These are phyloP conservation scores for Schizothecium vesticola DNA, from an alignment of 495 filamentous ascomycete species.

Conservation along the genomic window DNA sequence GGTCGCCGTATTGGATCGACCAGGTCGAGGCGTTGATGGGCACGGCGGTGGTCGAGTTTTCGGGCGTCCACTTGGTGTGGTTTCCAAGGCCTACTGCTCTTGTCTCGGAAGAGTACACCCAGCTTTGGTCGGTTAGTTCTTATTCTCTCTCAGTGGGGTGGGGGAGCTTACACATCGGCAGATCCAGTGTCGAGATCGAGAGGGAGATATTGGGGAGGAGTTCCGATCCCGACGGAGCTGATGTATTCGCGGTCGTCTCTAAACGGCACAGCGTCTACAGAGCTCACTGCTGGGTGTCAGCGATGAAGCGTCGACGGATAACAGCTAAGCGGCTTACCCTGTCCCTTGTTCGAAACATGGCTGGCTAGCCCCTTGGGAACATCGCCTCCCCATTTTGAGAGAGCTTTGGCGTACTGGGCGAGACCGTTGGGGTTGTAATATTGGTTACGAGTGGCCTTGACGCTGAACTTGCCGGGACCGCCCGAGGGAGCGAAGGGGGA, in stretches of 20 bases:
- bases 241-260: slow-evolving; percentile 57
- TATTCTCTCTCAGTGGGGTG: background rate
- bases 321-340: background rate
- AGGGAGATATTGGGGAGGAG: slow-evolving; percentile 58
- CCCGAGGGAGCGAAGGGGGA: background rate
- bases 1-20: slow-evolving; percentile 61
- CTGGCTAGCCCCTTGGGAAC: slow-evolving; percentile 8
- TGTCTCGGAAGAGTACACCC: slow-evolving; percentile 25
- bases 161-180: slow-evolving; percentile 62
- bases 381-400: slow-evolving; percentile 17
- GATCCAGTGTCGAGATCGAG: slow-evolving; percentile 74
- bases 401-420: slow-evolving; percentile 18
- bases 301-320: background rate
- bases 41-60: slow-evolving; percentile 57
- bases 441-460: slow-evolving; percentile 16
- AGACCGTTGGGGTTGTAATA: slow-evolving; percentile 20
- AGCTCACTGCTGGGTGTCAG: slow-evolving; percentile 9
- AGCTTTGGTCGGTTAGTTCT: slow-evolving; percentile 11
- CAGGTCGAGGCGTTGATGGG: slow-evolving; percentile 48
- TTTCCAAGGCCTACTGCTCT: background rate
- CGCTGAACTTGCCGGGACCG: slow-evolving; percentile 4
- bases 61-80: slow-evolving; percentile 33
- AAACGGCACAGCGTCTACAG: slow-evolving; percentile 12
- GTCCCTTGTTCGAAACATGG: background rate
- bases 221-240: slow-evolving; percentile 59